Percentiles rank a stretch among this genome's conserved stretches.
Conservation (phyloP, 176 grass and related monocot genomes). For the Musa itinerans region DNA sequence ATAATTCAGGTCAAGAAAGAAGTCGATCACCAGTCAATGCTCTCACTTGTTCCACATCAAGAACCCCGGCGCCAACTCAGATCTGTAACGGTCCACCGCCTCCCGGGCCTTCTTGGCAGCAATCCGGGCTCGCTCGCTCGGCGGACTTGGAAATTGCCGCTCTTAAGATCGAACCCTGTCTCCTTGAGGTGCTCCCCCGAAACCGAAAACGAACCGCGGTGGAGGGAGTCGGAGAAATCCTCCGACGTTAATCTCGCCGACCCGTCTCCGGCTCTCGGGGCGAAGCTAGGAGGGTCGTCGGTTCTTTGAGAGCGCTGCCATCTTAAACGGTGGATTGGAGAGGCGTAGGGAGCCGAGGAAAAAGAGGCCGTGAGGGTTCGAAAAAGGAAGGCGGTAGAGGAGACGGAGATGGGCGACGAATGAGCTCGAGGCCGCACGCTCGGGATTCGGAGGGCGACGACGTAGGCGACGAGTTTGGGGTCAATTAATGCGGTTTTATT, state of each 20-base stretch:
- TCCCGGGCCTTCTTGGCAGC: neutral
- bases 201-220: neutral
- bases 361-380: too few relatives aligned
- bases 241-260: neutral
- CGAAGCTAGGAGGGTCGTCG: neutral
- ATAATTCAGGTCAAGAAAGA: neutral
- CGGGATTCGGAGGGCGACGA: too few relatives aligned
- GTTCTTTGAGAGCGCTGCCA: too few relatives aligned
- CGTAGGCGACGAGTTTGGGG: too few relatives aligned
- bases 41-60: slow-evolving; percentile 24
- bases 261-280: neutral
- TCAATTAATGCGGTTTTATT: too few relatives aligned
- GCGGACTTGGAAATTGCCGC: neutral
- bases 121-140: neutral
- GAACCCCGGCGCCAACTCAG: neutral
- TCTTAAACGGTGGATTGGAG: too few relatives aligned
- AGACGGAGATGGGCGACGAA: too few relatives aligned
- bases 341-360: too few relatives aligned
- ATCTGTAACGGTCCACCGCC: slow-evolving; percentile 11
- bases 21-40: slow-evolving; percentile 1
- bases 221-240: neutral
- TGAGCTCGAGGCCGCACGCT: too few relatives aligned
- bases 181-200: slow-evolving; percentile 6
- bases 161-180: neutral
- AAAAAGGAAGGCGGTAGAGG: too few relatives aligned